Conservation (phyloP, 495 filamentous ascomycete genomes). For the Trichoderma virens region DNA sequence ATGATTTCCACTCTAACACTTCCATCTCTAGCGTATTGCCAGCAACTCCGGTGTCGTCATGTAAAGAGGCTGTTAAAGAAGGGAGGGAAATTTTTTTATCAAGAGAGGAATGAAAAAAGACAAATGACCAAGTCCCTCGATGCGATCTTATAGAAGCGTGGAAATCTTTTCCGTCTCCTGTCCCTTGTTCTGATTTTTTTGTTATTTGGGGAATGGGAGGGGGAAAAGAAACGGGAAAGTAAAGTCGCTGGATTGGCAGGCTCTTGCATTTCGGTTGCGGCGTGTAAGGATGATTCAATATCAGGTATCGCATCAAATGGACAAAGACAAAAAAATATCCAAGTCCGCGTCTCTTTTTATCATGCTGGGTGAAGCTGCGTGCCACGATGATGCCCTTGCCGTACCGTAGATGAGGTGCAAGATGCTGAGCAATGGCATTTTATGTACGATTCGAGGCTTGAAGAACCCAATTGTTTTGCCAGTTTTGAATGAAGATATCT, state of each 20-base stretch:
- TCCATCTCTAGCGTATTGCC: constrained; percentile 80
- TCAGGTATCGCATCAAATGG: constrained; percentile 23
- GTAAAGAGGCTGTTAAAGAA: constrained; percentile 50
- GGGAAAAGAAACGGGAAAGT: constrained; percentile 14
- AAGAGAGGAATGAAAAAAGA: constrained; percentile 19
- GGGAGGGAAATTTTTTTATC: constrained; percentile 3
- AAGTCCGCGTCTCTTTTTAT: background rate
- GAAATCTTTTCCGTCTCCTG: constrained; percentile 16
- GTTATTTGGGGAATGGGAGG: constrained; percentile 12
- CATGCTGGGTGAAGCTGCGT: background rate
- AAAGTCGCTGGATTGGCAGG: constrained; percentile 24
- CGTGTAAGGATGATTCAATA: constrained; percentile 27
- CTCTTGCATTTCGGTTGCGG: constrained; percentile 34
- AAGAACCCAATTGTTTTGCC: too few relatives aligned
- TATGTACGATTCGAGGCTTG: too few relatives aligned
- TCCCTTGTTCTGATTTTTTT: constrained; percentile 2
- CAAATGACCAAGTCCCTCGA: constrained; percentile 19
- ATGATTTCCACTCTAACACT: constrained; percentile 10
- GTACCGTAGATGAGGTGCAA: too few relatives aligned
- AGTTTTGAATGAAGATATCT: too few relatives aligned
- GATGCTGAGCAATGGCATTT: too few relatives aligned
- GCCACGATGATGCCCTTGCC: background rate
- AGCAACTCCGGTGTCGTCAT: constrained; percentile 99
- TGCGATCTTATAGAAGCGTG: constrained; percentile 15
- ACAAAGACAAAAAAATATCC: constrained; percentile 19